Base-by-base conservation (phyloP, 306 rosid genomes). In the Alnus rubra region DNA sequence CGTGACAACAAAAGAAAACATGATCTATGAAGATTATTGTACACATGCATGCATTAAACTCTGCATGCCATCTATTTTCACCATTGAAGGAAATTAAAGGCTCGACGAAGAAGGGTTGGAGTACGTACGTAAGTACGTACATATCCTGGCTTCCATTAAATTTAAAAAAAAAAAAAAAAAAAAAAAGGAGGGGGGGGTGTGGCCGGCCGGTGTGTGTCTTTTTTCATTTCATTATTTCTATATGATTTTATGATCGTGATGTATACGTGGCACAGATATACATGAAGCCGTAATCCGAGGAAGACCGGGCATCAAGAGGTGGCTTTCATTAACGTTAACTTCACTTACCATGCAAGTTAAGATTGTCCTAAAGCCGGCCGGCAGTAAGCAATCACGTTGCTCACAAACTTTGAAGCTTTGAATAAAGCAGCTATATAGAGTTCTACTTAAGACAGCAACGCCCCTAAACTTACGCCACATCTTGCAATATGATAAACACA, bases 261-360 rank as follows among this genome's bases (percentile, higher is more conserved):
- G 65, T 28, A 59, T 8, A 9, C 15, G 37, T 59, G 1, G 47
- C 19, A 6, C 19, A 5, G 19, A 63, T 12, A 30, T 63, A 10
- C 30, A 42, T 68, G 7, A 18, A 39, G 72, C 30, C 51, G 9
- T 18, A 68, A 68, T 68, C 72, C 4, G 9, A 59, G 44, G 82
- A 77, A 53, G 76, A 73, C 60, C 5, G 6, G 49, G 8, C 69
- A 16, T 54, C 50, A 39, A 8, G 47, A 70, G 59, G 65, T 28
- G 64, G 47, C 69, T 48, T 37, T 75, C 47, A 48, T 50, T 7
- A 72, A 60, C 89, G 89, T 83, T 85, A 84, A 83, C 90, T 85
- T 89, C 87, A 86, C 89, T 89, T 88, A 83, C 89, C 93, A 88
- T 85, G 79, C 79, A 89, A 83, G 92, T 82, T 88, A 89, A 84